A percentile compares a stretch with the other conserved stretches of the same genome.
These are phyloP conservation scores for Diaporthe batatas DNA, from an alignment of 2,329 filamentous ascomycete genomes.

Conservation along the genomic window DNA sequence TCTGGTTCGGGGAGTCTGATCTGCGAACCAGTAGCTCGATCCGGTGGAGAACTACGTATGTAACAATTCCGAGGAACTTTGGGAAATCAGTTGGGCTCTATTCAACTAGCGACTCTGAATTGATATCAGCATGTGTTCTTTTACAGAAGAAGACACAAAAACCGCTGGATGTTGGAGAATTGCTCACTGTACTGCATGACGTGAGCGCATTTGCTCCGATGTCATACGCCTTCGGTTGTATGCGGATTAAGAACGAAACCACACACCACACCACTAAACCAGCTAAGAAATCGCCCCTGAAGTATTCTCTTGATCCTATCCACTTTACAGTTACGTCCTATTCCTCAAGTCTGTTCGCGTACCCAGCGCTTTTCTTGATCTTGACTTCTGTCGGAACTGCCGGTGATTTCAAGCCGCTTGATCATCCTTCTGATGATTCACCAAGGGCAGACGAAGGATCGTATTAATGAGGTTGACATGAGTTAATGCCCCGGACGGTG, in stretches of 20 bases:
- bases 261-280: neutral
- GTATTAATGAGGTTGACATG: neutral
- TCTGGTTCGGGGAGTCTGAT: neutral
- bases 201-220: too few relatives aligned
- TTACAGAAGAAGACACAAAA: too few relatives aligned
- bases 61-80: neutral
- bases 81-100: neutral
- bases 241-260: too few relatives aligned
- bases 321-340: neutral
- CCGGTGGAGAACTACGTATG: too few relatives aligned
- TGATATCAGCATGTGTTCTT: too few relatives aligned
- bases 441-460: neutral
- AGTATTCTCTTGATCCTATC: neutral
- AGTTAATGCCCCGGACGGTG: neutral
- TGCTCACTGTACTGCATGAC: too few relatives aligned
- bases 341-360: neutral
- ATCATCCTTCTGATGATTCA: neutral
- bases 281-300: too few relatives aligned
- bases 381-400: conserved; percentile 7
- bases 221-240: too few relatives aligned
- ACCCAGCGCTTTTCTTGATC: conserved; percentile 19
- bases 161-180: too few relatives aligned
- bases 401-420: neutral
- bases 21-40: neutral
- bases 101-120: too few relatives aligned